These are phyloP conservation scores for Colletotrichum siamense DNA, from an alignment of 2,329 filamentous ascomycete species.

Conservation along the genomic window DNA sequence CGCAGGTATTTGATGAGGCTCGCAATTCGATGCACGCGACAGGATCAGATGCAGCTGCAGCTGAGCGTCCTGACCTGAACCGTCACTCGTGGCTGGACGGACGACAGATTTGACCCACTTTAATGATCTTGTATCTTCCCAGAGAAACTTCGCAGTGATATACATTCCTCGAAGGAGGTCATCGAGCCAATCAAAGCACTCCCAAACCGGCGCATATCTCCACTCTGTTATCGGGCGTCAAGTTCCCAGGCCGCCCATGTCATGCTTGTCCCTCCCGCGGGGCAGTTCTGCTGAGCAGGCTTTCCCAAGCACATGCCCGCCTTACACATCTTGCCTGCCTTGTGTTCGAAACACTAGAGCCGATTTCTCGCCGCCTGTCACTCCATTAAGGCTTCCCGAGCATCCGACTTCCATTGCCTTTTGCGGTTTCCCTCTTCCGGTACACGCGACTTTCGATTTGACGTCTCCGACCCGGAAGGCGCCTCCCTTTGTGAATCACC, in stretches of 20 bases:
- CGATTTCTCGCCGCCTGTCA: not conserved
- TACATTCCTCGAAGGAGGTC: not conserved
- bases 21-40: constrained; percentile 13
- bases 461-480: not conserved
- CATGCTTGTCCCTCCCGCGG: constrained; percentile 14
- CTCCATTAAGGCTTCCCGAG: not conserved
- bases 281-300: constrained; percentile 10
- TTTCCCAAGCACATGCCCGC: constrained; percentile 18
- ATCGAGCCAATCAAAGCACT: not conserved
- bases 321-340: not conserved
- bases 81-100: constrained; percentile 2
- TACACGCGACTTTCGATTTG: not conserved
- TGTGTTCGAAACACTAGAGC: constrained; percentile 17
- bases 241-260: constrained; percentile 1
- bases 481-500: not conserved
- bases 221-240: constrained; percentile 9
- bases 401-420: constrained; percentile 1
- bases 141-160: not conserved
- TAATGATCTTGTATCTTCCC: not conserved
- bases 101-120: not conserved
- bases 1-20: constrained; percentile 3
- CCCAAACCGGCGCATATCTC: not conserved
- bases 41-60: constrained; percentile 9
- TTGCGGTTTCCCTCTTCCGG: not conserved
- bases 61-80: not conserved